Conservation (phyloP, 148 eudicot species). For the Bassia scoparia region DNA sequence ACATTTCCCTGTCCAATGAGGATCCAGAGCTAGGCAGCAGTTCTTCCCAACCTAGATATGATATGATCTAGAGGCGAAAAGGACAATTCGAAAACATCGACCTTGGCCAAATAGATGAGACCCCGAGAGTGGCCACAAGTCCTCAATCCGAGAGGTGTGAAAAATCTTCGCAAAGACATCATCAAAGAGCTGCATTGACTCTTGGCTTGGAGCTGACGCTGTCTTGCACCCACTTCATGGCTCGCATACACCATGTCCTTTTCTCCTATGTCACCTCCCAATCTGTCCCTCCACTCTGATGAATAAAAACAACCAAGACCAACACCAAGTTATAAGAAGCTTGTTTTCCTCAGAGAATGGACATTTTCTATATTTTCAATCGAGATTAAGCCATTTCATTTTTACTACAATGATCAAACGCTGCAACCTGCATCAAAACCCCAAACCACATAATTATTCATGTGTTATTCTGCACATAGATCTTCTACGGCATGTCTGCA, state of each 20-base stretch:
- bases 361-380: too few species aligned
- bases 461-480: too few species aligned
- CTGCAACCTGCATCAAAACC: too few species aligned
- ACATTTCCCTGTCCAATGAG: conserved; percentile 41
- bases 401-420: too few species aligned
- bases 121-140: conserved; percentile 84
- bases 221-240: too few species aligned
- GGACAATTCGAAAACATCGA: conserved; percentile 76
- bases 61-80: conserved; percentile 84
- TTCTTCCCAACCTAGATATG: conserved; percentile 74
- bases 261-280: conserved; percentile 93
- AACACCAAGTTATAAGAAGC: too few species aligned
- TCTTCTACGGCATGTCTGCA: too few species aligned
- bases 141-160: conserved; percentile 58
- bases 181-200: conserved; percentile 60
- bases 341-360: too few species aligned
- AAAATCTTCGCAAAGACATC: conserved; percentile 53
- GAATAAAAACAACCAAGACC: too few species aligned
- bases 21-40: conserved; percentile 77
- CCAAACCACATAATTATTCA: too few species aligned
- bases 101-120: conserved; percentile 87
- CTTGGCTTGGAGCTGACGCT: conserved; percentile 99
- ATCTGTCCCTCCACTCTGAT: conserved; percentile 84
- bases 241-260: conserved; percentile 76
- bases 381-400: too few species aligned